These are phyloP conservation scores for Citrullus colocynthis DNA, from an alignment of 306 rosid species.

Conservation along the genomic window DNA sequence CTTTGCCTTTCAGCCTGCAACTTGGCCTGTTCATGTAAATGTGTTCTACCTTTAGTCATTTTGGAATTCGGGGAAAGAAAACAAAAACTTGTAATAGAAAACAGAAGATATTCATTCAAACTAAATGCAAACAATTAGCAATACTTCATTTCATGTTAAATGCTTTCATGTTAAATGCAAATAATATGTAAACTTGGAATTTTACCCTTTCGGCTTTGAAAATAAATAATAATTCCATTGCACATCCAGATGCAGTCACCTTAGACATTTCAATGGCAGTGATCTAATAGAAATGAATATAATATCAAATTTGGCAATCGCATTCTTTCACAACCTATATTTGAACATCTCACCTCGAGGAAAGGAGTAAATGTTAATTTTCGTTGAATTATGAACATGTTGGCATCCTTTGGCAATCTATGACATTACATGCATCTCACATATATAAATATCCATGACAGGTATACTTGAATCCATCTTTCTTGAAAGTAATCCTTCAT, in stretches of 20 bases:
- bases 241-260: neutral
- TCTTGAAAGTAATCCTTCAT: neutral
- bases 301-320: neutral
- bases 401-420: neutral
- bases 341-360: neutral
- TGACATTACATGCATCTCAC: neutral
- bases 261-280: neutral
- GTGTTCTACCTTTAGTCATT: neutral
- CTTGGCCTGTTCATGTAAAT: slow-evolving; percentile 37
- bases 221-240: neutral
- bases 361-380: too few relatives aligned
- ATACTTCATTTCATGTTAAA: neutral
- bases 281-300: neutral
- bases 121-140: neutral
- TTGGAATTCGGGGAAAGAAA: slow-evolving; percentile 6
- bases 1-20: slow-evolving; percentile 54
- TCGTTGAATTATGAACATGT: neutral
- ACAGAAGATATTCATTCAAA: neutral
- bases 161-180: neutral
- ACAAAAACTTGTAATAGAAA: neutral
- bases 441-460: neutral
- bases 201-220: neutral
- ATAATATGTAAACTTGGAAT: neutral
- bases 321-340: neutral
- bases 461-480: neutral